Evolutionary conservation across 345 rosid genomes (phyloP).

Genomic region (Hypericum androsaemum): DNA sequence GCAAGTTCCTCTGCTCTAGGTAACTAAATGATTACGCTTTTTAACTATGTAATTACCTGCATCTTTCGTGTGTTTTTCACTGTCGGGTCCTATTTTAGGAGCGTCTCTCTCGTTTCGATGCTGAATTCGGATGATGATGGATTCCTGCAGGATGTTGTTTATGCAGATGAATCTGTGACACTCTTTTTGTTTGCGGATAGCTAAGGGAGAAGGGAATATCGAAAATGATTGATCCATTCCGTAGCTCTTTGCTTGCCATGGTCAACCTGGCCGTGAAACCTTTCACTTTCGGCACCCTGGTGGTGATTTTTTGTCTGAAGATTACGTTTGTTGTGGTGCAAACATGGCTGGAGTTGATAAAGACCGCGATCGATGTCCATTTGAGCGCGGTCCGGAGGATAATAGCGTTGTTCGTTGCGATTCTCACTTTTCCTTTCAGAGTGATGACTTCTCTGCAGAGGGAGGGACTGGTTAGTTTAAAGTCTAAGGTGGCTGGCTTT

Average conservation of each 20-base stretch:
- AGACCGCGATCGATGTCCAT: conserved; percentile 37
- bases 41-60: too few relatives aligned
- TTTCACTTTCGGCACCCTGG: conserved; percentile 28
- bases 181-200: too few relatives aligned
- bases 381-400: conserved; percentile 35
- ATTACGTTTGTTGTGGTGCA: conserved; percentile 32
- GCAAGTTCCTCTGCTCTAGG: too few relatives aligned
- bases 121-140: too few relatives aligned
- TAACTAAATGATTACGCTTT: too few relatives aligned
- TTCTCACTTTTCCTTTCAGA: conserved; percentile 46
- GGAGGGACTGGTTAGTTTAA: conserved; percentile 55
- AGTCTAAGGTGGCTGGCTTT: not conserved
- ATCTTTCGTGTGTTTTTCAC: too few relatives aligned
- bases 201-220: too few relatives aligned
- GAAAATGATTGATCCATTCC: too few relatives aligned
- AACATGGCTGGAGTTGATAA: conserved; percentile 44
- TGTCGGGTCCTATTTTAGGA: too few relatives aligned
- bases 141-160: too few relatives aligned
- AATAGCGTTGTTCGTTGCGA: conserved; percentile 35
- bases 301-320: conserved; percentile 29
- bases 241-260: conserved; percentile 18
- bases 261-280: conserved; percentile 35
- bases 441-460: conserved; percentile 45
- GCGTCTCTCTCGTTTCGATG: too few relatives aligned
- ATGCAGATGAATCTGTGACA: too few relatives aligned